A percentile compares a stretch with the other conserved stretches of the same genome.
phyloP scores from a whole-genome alignment of 352 stramenopile genomes.

The Phytophthora sp. region DNA sequence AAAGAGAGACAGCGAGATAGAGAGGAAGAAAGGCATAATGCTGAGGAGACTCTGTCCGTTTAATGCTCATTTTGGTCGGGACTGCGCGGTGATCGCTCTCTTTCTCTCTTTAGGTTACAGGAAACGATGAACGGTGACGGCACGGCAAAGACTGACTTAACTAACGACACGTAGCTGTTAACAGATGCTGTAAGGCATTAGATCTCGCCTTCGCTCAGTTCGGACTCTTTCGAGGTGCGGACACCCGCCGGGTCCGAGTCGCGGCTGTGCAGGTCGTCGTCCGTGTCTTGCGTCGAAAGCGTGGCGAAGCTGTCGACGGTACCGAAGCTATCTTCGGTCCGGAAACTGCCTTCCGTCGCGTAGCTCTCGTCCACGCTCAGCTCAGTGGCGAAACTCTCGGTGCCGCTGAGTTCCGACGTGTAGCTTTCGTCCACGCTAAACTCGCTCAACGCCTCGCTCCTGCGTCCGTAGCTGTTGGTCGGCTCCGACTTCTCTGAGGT shows the following conservation, averaged over 20 bases:
- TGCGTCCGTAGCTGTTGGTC: constrained; percentile 25
- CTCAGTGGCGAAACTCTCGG: constrained; percentile 22
- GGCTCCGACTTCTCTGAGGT: constrained; percentile 32
- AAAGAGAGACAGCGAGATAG: constrained; percentile 3
- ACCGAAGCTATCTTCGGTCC: constrained; percentile 15
- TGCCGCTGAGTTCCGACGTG: constrained; percentile 14
- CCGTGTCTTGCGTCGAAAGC: constrained; percentile 28
- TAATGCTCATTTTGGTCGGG: too few species aligned
- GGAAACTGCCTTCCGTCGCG: constrained; percentile 7
- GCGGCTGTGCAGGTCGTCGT: constrained; percentile 16
- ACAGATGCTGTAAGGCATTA: too few species aligned
- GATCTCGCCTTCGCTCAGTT: constrained; percentile 53
- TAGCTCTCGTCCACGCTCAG: constrained; percentile 23
- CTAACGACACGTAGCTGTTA: too few species aligned
- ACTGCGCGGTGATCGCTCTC: background rate
- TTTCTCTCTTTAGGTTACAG: constrained; percentile 21
- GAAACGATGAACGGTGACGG: background rate
- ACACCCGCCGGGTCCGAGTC: constrained; percentile 22
- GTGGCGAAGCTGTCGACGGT: constrained; percentile 26
- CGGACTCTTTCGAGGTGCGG: constrained; percentile 36
- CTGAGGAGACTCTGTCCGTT: background rate
- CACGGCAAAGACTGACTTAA: too few species aligned
- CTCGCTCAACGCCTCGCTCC: constrained; percentile 25
- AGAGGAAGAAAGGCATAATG: background rate
- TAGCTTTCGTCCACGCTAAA: constrained; percentile 37